Percentiles rank a stretch among this genome's conserved stretches.
Evolutionary conservation across 371 early-diverging fungal genomes (phyloP).

Genomic region (Rhizopus arrhizus): DNA sequence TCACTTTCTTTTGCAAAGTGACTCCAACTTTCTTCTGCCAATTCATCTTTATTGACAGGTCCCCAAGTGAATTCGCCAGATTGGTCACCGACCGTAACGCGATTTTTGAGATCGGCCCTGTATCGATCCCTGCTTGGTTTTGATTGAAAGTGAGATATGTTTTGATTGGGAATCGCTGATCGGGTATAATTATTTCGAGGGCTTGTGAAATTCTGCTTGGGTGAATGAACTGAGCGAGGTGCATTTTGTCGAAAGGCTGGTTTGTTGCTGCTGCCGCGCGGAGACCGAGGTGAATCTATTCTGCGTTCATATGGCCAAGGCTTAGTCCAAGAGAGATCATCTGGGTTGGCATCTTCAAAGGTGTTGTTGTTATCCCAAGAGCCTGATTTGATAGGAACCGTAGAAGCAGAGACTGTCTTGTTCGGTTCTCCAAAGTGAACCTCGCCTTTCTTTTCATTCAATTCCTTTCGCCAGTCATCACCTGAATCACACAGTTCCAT

Average conservation of each 20-base stretch:
- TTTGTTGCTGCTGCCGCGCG: background rate
- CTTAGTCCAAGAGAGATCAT: no score
- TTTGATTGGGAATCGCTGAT: background rate
- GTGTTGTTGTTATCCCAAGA: background rate
- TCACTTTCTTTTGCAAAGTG: constrained; percentile 20
- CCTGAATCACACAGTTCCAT: background rate
- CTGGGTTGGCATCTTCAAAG: no score
- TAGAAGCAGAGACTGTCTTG: background rate
- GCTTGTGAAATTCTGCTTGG: background rate
- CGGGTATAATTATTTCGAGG: background rate
- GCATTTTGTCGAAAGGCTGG: background rate
- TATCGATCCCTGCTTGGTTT: constrained; percentile 19
- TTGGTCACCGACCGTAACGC: constrained; percentile 9
- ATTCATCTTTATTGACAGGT: constrained; percentile 7
- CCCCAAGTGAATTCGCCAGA: constrained; percentile 29
- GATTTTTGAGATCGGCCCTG: constrained; percentile 6
- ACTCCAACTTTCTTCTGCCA: constrained; percentile 28
- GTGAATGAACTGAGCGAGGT: background rate
- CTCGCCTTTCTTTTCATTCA: background rate
- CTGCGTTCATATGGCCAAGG: no score
- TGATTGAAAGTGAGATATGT: constrained; percentile 1
- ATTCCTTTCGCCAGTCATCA: background rate
- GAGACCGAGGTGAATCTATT: no score
- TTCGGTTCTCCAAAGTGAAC: background rate
- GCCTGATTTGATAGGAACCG: background rate